phyloP scores from a whole-genome alignment of 495 filamentous ascomycete species.

The Daldinia bambusicola region DNA sequence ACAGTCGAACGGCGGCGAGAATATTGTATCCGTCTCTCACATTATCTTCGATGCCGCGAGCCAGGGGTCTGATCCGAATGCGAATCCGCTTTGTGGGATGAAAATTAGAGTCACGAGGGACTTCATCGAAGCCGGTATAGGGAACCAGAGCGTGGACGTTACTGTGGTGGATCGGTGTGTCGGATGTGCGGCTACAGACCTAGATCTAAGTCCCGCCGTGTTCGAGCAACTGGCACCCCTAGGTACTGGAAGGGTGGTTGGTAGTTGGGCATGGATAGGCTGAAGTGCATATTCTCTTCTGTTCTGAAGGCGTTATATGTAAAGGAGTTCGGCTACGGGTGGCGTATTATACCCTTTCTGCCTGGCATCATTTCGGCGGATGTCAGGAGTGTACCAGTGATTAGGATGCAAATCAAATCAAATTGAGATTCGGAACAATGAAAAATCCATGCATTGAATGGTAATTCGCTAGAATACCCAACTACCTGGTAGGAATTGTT shows the following conservation, averaged over 20 bases:
- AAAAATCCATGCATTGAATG: neutral
- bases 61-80: constrained; percentile 69
- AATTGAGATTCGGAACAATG: neutral
- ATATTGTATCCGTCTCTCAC: constrained; percentile 74
- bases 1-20: constrained; percentile 60
- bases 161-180: constrained; percentile 80
- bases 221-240: constrained; percentile 69
- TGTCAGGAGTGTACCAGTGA: constrained; percentile 2
- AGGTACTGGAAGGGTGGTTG: constrained; percentile 65
- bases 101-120: constrained; percentile 67
- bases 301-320: constrained; percentile 7
- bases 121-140: constrained; percentile 48
- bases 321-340: constrained; percentile 30
- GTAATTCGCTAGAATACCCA: too few relatives aligned
- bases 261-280: constrained; percentile 76
- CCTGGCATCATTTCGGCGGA: constrained; percentile 10
- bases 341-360: constrained; percentile 35
- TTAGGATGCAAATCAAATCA: neutral
- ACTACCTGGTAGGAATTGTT: too few relatives aligned
- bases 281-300: constrained; percentile 8
- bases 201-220: constrained; percentile 71
- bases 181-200: constrained; percentile 70
- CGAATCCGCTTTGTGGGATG: constrained; percentile 75
- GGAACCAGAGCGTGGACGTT: constrained; percentile 66
- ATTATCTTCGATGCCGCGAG: constrained; percentile 70